Base-by-base conservation (phyloP, 176 grass and related monocot genomes). In the Cocos nucifera region DNA sequence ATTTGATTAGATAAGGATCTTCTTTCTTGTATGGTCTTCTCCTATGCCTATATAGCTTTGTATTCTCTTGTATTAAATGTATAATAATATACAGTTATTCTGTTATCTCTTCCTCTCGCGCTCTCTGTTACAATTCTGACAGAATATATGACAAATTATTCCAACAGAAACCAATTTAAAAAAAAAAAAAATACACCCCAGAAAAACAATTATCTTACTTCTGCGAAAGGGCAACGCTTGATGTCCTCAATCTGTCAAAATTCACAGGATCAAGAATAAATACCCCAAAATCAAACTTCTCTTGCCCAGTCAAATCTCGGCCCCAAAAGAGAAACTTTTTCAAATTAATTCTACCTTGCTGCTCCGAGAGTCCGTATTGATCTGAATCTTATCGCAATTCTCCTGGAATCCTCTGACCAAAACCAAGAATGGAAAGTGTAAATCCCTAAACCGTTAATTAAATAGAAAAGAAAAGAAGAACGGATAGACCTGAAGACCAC, bases 381-480 rank as follows among this genome's bases (percentile, higher is more conserved):
- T 92, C 76, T 86, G 84, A 83, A 98, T 86, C 57, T 76, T 88
- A 78, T 92, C 84, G 20, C 29, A 88, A 20, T 70, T 56, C 26
- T 98, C 87, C 56, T 85, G 78, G 64, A 98, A 88, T 18, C 93
- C 93, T 79, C 87, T 92, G 62, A 8, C 35, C 35, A 48, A 39
- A 61, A 59, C 27, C 56, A 17, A 54, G 15, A 19, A 57, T 28
- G 22, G 22, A 16, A 54, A 15, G 4, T 30, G 64, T 44, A 21
- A 53, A 58, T 20, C 17, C 24, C 22, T 1, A 60, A 51, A 9
- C 4, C 16, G 21, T 22, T 30, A 10, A 48, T 9, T 4, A 21
- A 17, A 58, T 49, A 49, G 8, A 53, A 51, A 35, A 35, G 6
- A 35, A 35, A 35, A 8, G 32, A 35, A 44, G 35, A 44, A 44